Evolutionary conservation across 345 rosid genomes (phyloP).

Genomic region (Firmiana major): DNA sequence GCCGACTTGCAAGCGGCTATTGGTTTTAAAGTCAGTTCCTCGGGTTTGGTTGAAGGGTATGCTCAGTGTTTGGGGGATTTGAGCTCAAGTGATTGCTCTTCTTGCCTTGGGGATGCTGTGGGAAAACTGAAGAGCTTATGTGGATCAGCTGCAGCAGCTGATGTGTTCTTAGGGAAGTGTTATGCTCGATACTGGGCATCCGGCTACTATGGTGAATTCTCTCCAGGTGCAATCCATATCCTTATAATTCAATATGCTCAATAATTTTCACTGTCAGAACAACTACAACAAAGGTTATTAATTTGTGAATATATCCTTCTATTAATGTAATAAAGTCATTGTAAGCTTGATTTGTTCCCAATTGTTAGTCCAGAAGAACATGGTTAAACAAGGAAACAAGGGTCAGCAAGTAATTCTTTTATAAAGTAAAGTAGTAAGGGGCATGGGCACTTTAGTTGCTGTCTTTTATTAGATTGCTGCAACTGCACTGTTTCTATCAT

Average conservation of each 20-base stretch:
- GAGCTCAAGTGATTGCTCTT: slow-evolving; percentile 52
- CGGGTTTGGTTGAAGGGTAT: slow-evolving; percentile 77
- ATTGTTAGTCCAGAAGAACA: no score
- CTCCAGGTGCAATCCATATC: slow-evolving; percentile 44
- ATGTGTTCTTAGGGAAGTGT: slow-evolving; percentile 77
- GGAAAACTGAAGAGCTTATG: slow-evolving; percentile 59
- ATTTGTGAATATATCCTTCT: neutral
- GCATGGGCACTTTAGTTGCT: slow-evolving; percentile 21
- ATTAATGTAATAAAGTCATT: neutral
- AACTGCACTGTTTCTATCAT: slow-evolving; percentile 12
- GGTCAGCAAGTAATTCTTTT: slow-evolving; percentile 21
- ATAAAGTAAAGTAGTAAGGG: slow-evolving; percentile 28
- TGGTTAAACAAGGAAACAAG: no score
- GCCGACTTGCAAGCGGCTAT: slow-evolving; percentile 53
- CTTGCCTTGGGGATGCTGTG: slow-evolving; percentile 61
- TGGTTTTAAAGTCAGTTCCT: slow-evolving; percentile 70
- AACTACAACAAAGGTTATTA: neutral
- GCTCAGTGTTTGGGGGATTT: slow-evolving; percentile 90
- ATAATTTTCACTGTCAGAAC: neutral
- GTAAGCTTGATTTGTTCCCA: neutral
- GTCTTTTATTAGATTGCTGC: slow-evolving; percentile 6
- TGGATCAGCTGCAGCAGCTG: slow-evolving; percentile 83
- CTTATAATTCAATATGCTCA: neutral
- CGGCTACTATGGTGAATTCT: slow-evolving; percentile 55
- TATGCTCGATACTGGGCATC: slow-evolving; percentile 87